Percentiles rank a stretch among this genome's conserved stretches.
Conservation (phyloP, 2,329 filamentous ascomycete genomes). For the Paecilomyces sp. region DNA sequence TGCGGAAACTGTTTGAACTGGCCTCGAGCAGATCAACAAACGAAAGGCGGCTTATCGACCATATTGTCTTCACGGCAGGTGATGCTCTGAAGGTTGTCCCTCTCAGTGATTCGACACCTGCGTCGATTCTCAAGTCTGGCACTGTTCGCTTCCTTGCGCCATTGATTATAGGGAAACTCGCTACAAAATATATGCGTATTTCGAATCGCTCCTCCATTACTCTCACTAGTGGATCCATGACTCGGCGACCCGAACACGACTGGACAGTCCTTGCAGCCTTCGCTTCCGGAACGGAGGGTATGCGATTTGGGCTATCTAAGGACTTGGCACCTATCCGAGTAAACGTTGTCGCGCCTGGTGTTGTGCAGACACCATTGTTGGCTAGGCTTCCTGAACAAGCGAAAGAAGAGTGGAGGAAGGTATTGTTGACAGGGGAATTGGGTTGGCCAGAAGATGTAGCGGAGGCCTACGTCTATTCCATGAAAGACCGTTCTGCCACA, state of each 20-base stretch:
- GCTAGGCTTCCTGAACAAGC: slow-evolving; percentile 11
- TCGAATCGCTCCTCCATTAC: slow-evolving; percentile 28
- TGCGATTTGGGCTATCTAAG: slow-evolving; percentile 31
- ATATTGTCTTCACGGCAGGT: slow-evolving; percentile 47
- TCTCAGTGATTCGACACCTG: slow-evolving; percentile 19
- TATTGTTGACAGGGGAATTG: slow-evolving; percentile 15
- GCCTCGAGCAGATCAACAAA: slow-evolving; percentile 13
- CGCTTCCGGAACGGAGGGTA: slow-evolving; percentile 20
- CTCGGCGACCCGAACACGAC: slow-evolving; percentile 24
- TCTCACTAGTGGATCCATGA: slow-evolving; percentile 32
- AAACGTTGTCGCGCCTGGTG: slow-evolving; percentile 36
- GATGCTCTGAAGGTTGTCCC: slow-evolving; percentile 19
- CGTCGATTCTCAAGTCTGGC: slow-evolving; percentile 12
- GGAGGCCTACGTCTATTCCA: slow-evolving; percentile 38
- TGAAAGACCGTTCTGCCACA: slow-evolving; percentile 36
- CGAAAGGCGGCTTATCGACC: slow-evolving; percentile 33
- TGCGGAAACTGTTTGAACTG: slow-evolving; percentile 36
- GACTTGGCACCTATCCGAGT: slow-evolving; percentile 37
- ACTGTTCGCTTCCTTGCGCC: slow-evolving; percentile 29
- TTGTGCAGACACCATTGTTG: slow-evolving; percentile 35
- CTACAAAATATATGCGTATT: slow-evolving; percentile 25
- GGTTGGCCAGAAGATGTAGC: slow-evolving; percentile 31
- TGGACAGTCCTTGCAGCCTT: slow-evolving; percentile 23
- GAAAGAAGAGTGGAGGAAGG: slow-evolving; percentile 5
- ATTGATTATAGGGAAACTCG: slow-evolving; percentile 34